phyloP scores from a whole-genome alignment of 163 green algal species.

The Coccomyxa subellipsoidea region DNA sequence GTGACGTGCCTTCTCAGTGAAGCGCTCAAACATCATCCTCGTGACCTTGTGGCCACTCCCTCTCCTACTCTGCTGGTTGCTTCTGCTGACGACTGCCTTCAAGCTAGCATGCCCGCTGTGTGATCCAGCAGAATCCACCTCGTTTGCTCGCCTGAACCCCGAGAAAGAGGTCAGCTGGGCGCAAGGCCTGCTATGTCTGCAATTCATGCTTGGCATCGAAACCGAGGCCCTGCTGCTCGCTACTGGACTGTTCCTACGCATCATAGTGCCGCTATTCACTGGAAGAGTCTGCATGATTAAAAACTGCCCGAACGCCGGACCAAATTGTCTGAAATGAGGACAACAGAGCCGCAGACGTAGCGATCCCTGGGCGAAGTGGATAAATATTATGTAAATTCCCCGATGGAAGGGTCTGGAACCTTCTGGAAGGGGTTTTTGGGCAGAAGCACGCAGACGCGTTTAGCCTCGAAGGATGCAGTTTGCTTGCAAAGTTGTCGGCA shows the following conservation, averaged over 20 bases:
- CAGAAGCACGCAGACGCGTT: no score
- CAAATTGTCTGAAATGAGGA: neutral
- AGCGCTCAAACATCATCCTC: constrained; percentile 91
- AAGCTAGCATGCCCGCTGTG: constrained; percentile 17
- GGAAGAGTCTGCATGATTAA: neutral
- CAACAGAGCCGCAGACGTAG: neutral
- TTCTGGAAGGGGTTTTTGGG: neutral
- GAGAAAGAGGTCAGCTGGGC: constrained; percentile 13
- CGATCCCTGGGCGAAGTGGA: neutral
- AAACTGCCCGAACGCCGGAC: neutral
- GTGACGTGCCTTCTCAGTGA: constrained; percentile 82
- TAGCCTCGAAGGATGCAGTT: no score
- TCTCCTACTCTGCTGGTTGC: neutral
- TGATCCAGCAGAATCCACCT: constrained; percentile 26
- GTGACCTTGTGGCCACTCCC: constrained; percentile 20
- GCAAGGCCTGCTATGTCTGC: neutral
- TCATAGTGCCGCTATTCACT: neutral
- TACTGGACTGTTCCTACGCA: neutral
- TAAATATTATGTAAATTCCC: neutral
- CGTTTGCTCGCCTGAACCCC: constrained; percentile 35
- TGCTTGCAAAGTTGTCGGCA: no score
- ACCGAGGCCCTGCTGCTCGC: neutral
- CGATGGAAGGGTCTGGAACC: neutral
- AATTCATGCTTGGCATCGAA: neutral
- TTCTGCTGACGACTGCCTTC: constrained; percentile 26